A percentile compares a stretch with the other conserved stretches of the same genome.
phyloP scores from a whole-genome alignment of 1,284 basidiomycete species.

The Moesziomyces sp. region DNA sequence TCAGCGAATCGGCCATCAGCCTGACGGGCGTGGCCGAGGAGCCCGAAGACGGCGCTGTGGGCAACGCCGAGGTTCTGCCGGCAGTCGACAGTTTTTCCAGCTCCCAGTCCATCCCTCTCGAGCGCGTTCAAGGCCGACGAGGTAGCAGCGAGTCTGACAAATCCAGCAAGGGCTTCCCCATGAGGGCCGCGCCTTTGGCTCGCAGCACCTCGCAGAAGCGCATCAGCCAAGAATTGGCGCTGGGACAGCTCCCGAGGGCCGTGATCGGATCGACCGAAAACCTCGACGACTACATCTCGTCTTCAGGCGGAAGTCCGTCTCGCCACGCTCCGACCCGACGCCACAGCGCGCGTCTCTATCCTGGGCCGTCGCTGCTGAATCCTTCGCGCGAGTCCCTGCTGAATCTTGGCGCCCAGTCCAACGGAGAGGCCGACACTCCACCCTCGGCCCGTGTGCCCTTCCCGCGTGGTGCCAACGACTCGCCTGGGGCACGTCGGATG shows the following conservation, averaged over 20 bases:
- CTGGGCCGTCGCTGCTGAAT: constrained; percentile 54
- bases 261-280: constrained; percentile 47
- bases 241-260: constrained; percentile 43
- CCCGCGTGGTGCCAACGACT: constrained; percentile 47
- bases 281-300: constrained; percentile 44
- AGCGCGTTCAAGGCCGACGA: constrained; percentile 19
- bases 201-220: constrained; percentile 52
- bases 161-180: constrained; percentile 16
- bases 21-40: constrained; percentile 59
- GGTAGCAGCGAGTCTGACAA: constrained; percentile 52
- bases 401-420: constrained; percentile 13
- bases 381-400: constrained; percentile 51
- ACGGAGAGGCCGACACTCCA: constrained; percentile 18
- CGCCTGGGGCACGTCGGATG: constrained; percentile 47
- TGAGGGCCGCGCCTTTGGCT: constrained; percentile 32
- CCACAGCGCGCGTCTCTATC: constrained; percentile 53
- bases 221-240: constrained; percentile 56
- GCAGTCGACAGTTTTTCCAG: constrained; percentile 19
- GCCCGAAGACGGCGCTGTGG: constrained; percentile 31
- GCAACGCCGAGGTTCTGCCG: constrained; percentile 12
- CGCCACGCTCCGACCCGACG: constrained; percentile 49
- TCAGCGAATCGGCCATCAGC: constrained; percentile 60
- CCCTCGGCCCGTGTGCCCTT: constrained; percentile 50
- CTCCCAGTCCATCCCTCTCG: constrained; percentile 10
- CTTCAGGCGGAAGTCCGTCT: constrained; percentile 33